phyloP scores from a whole-genome alignment of 2,329 filamentous ascomycete species.

The Thielaviopsis ethacetica region DNA sequence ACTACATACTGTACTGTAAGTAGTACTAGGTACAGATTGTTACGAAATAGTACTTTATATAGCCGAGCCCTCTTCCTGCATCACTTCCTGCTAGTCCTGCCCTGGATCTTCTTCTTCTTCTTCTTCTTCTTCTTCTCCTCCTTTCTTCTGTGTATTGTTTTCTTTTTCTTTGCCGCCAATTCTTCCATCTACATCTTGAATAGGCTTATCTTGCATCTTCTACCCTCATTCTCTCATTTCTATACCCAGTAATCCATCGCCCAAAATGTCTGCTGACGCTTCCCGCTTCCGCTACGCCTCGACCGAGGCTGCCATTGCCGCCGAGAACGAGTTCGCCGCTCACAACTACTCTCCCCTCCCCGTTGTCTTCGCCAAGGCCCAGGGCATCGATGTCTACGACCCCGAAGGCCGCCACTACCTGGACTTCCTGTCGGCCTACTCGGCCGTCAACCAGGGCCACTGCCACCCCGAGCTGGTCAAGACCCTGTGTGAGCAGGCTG shows the following conservation, averaged over 20 bases:
- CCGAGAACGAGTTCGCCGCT: slow-evolving; percentile 72
- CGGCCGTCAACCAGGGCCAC: slow-evolving; percentile 93
- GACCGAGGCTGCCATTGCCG: slow-evolving; percentile 60
- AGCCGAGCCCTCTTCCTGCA: background rate
- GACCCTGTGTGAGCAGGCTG: slow-evolving; percentile 75
- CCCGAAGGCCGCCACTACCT: slow-evolving; percentile 91
- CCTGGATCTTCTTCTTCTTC: background rate
- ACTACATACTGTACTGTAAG: too few species aligned
- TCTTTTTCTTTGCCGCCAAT: slow-evolving; percentile 1
- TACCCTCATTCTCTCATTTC: background rate
- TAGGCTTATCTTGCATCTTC: background rate
- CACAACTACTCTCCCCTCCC: slow-evolving; percentile 99
- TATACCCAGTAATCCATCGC: background rate
- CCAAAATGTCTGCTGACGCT: slow-evolving; percentile 43
- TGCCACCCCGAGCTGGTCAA: slow-evolving; percentile 94
- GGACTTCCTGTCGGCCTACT: slow-evolving; percentile 96
- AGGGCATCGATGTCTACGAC: slow-evolving; percentile 86
- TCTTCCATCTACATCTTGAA: background rate
- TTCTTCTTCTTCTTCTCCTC: background rate
- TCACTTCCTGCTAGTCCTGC: background rate
- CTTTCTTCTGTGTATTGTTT: background rate
- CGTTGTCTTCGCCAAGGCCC: slow-evolving; percentile 75
- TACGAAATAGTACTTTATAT: background rate
- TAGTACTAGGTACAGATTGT: background rate
- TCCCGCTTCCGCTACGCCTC: slow-evolving; percentile 56